Conservation (phyloP, 768 basidiomycete species). For the Lentinus brumalis region DNA sequence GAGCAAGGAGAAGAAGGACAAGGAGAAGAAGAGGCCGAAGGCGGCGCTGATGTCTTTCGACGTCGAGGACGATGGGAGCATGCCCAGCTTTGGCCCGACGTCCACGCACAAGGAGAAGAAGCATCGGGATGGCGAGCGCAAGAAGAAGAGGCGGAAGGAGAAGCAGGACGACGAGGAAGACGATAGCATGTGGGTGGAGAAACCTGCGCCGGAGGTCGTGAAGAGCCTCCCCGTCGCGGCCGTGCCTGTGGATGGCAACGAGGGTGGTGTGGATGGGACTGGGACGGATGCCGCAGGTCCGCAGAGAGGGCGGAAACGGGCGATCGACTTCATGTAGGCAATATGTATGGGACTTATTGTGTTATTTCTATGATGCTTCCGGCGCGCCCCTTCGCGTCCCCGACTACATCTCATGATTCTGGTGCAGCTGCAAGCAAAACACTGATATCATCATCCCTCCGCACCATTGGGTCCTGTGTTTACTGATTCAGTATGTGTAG, state of each 20-base stretch:
- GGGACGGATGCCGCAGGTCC: constrained; percentile 2
- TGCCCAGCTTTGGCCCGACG: constrained; percentile 21
- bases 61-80: constrained; percentile 58
- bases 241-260: background rate
- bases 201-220: constrained; percentile 54
- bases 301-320: constrained; percentile 25
- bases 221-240: constrained; percentile 36
- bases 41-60: constrained; percentile 71
- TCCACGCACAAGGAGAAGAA: constrained; percentile 12
- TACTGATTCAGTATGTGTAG: no score
- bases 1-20: constrained; percentile 50
- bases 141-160: constrained; percentile 41
- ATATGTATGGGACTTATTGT: no score
- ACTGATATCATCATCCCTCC: no score
- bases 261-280: background rate
- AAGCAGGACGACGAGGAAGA: constrained; percentile 46
- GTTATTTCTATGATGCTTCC: no score
- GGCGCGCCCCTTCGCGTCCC: no score
- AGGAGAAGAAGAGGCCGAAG: constrained; percentile 48
- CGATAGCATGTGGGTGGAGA: constrained; percentile 72
- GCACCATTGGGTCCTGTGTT: no score
- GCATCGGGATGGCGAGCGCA: constrained; percentile 33
- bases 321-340: constrained; percentile 27
- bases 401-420: no score
- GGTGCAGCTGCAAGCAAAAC: no score